Evolutionary conservation across 192 early-diverging fungal genomes (phyloP).

Genomic region (Phlyctochytrium arcticum): DNA sequence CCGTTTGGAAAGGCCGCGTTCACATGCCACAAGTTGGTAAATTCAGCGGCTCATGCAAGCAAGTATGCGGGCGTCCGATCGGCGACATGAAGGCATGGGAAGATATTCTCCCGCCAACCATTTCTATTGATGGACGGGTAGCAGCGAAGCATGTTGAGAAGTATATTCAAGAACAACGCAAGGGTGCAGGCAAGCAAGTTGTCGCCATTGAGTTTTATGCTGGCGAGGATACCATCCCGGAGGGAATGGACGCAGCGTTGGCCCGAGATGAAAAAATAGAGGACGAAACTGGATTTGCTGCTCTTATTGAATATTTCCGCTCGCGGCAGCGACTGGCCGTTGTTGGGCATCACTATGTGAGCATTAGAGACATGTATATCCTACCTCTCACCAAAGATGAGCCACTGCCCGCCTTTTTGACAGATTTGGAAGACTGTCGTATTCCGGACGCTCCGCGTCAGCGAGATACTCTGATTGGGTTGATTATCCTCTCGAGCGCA

Average conservation of each 20-base stretch:
- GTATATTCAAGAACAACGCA: conserved; percentile 55
- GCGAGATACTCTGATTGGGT: conserved; percentile 55
- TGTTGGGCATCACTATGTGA: conserved; percentile 57
- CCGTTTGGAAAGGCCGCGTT: conserved; percentile 60
- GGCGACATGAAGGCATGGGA: conserved; percentile 44
- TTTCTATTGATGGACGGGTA: conserved; percentile 68
- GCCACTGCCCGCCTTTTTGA: conserved; percentile 52
- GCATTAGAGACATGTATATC: conserved; percentile 74
- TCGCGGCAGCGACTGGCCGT: conserved; percentile 61
- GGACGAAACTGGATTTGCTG: background rate
- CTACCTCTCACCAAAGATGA: conserved; percentile 55
- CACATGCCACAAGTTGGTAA: conserved; percentile 63
- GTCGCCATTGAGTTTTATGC: conserved; percentile 56
- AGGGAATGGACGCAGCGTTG: background rate
- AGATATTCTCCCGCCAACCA: conserved; percentile 50
- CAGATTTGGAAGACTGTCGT: conserved; percentile 37
- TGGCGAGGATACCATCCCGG: conserved; percentile 19
- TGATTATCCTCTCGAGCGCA: conserved; percentile 55
- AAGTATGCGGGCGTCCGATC: conserved; percentile 55
- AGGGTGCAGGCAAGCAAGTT: conserved; percentile 54
- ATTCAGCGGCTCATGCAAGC: conserved; percentile 52
- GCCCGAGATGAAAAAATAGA: background rate
- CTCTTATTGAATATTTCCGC: conserved; percentile 62
- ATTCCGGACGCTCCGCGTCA: conserved; percentile 15
- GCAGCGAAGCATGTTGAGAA: conserved; percentile 39